Evolutionary conservation across 345 rosid species (phyloP), one percentile per base, ranked within the genome.

Genomic region (Citrus trifoliata): DNA sequence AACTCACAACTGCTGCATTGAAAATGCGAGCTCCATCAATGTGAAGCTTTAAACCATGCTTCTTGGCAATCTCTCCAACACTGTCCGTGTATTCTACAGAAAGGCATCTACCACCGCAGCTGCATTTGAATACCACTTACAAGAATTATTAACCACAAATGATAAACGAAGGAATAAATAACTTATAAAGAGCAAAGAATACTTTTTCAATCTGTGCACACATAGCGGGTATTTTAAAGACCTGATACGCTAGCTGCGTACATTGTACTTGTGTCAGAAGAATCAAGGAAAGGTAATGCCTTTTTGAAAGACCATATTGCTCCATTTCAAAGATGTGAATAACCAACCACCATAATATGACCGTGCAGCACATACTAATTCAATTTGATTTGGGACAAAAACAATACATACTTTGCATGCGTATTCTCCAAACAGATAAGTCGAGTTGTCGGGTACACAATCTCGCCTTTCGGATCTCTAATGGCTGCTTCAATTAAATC

Each of bases 21-120:
- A 94, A 94, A 81, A 96, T 90, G 69, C 95, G 93, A 87, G 98
- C 99, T 55, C 99, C 99, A 2, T 96, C 98, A 18, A 96, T 91
- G 74, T 96, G 98, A 89, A 94, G 95, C 88, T 93, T 93, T 85
- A 96, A 81, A 25, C 91, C 93, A 79, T 96, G 89, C 80, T 89
- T 91, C 84, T 88, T 90, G 35, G 98, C 97, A 56, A 94, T 55
- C 76, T 91, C 92, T 70, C 98, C 97, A 21, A 94, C 97, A 59
- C 59, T 78, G 82, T 94, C 92, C 1, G 86, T 89, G 37, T 94
- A 94, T 65, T 93, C 97, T 74, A 71, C 86, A 71, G 93, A 85
- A 76, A 93, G 71, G 84, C 97, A 94, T 86, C 84, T 90, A 73
- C 99, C 99, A 22, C 98, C 97, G 59, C 91, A 83, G 85, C 99